Evolutionary conservation across 257 asterid genomes (phyloP).

Genomic region (Ilex asprella): DNA sequence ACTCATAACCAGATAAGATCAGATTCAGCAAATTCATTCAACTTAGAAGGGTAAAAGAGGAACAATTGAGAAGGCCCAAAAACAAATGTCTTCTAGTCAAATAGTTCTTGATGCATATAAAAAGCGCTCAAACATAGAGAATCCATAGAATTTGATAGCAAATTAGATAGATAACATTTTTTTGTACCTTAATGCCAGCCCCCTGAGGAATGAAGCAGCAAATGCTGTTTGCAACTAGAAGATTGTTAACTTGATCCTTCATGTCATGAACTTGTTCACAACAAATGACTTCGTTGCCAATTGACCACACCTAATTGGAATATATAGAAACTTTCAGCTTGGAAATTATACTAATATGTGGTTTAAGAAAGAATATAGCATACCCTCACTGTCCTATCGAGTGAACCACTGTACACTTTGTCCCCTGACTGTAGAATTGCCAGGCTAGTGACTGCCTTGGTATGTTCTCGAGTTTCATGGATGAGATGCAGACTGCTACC

Average conservation of each 20-base stretch:
- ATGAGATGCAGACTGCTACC: conserved; percentile 33
- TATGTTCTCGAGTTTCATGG: conserved; percentile 66
- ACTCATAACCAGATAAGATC: too few species aligned
- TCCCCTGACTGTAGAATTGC: conserved; percentile 42
- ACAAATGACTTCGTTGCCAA: conserved; percentile 43
- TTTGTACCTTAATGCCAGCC: conserved; percentile 60
- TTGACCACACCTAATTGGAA: conserved; percentile 51
- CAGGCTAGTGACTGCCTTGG: conserved; percentile 67
- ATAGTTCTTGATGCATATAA: neutral
- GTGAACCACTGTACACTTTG: conserved; percentile 77
- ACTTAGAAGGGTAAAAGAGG: too few species aligned
- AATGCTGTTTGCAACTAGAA: conserved; percentile 53
- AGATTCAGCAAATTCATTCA: too few species aligned
- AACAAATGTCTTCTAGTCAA: neutral
- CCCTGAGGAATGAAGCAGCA: conserved; percentile 84
- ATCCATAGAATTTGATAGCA: too few species aligned
- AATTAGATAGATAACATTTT: neutral
- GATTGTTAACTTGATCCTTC: conserved; percentile 64
- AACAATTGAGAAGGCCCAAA: neutral
- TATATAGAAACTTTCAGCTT: conserved; percentile 5
- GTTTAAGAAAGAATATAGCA: conserved; percentile 5
- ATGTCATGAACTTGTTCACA: conserved; percentile 68
- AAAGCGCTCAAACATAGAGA: too few species aligned
- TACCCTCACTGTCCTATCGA: conserved; percentile 76
- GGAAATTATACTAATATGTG: neutral